phyloP scores from a whole-genome alignment of 2,329 filamentous ascomycete species.

The Fusarium penzigii region DNA sequence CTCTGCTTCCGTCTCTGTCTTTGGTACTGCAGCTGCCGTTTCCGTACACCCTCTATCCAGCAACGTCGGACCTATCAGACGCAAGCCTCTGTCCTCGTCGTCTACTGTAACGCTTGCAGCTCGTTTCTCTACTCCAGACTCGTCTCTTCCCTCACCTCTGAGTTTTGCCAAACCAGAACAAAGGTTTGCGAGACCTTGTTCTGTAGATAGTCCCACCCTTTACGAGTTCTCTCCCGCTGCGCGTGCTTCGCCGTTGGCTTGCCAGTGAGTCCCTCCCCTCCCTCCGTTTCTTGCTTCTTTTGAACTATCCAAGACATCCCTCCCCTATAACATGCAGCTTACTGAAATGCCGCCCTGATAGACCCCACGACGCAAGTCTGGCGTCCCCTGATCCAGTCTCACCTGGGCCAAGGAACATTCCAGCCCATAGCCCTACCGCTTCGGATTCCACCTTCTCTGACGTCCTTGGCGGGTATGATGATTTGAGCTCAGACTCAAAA shows the following conservation, averaged over 20 bases:
- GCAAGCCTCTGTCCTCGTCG: conserved; percentile 62
- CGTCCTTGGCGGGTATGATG: conserved; percentile 46
- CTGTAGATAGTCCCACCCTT: conserved; percentile 61
- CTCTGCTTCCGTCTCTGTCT: conserved; percentile 17
- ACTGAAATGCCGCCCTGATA: conserved; percentile 29
- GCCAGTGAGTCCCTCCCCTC: conserved; percentile 28
- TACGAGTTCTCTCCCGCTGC: conserved; percentile 54
- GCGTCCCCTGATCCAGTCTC: conserved; percentile 22
- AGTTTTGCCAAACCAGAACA: conserved; percentile 52
- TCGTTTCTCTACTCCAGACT: conserved; percentile 29
- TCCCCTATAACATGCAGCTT: conserved; percentile 20
- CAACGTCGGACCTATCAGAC: conserved; percentile 52
- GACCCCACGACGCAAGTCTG: conserved; percentile 28
- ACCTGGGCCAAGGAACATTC: conserved; percentile 39
- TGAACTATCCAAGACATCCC: conserved; percentile 10
- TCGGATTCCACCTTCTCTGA: conserved; percentile 45
- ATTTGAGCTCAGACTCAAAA: conserved; percentile 40
- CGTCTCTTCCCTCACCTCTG: conserved; percentile 33
- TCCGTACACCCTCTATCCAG: conserved; percentile 21
- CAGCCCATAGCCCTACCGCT: conserved; percentile 43
- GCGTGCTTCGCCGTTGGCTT: conserved; percentile 17
- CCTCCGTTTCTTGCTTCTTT: conserved; percentile 4
- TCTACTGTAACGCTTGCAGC: conserved; percentile 37
- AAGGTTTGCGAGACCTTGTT: conserved; percentile 55
- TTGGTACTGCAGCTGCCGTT: conserved; percentile 7